Evolutionary conservation across 345 rosid species (phyloP).

Genomic region (Populus ilicifolia): DNA sequence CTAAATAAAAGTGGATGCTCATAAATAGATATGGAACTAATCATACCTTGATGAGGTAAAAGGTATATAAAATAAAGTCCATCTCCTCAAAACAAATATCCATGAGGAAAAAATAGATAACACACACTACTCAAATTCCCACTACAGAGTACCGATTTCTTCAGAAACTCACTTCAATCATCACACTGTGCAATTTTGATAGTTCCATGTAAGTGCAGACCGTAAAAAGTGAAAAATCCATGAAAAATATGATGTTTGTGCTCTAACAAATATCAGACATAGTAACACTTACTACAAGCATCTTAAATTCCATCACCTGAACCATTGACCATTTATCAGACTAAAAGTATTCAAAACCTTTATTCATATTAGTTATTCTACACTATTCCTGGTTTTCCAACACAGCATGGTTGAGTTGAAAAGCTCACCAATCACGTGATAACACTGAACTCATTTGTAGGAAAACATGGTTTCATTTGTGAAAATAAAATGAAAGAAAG

Average conservation of each 20-base stretch:
- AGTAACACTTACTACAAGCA: too few relatives aligned
- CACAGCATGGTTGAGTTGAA: too few relatives aligned
- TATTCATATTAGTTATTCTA: neutral
- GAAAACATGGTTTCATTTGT: too few relatives aligned
- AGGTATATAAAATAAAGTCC: neutral
- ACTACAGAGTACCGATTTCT: neutral
- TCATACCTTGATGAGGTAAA: neutral
- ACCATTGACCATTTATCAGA: neutral
- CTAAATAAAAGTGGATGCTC: neutral
- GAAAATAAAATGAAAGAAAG: too few relatives aligned
- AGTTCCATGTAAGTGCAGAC: neutral
- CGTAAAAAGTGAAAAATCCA: neutral
- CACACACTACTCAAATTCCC: neutral
- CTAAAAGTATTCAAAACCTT: neutral
- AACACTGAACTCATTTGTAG: too few relatives aligned
- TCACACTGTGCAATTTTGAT: neutral
- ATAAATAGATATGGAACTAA: neutral
- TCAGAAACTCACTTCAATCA: neutral
- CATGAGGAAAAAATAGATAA: neutral
- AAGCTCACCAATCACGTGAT: too few relatives aligned
- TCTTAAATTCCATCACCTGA: neutral
- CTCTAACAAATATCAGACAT: neutral
- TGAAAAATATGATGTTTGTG: neutral
- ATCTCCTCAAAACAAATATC: neutral
- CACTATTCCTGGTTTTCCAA: too few relatives aligned